Percentiles rank a stretch among this genome's conserved stretches.
Evolutionary conservation across 2,329 filamentous ascomycete genomes (phyloP).

Genomic region (Hymenoscyphus repandus): DNA sequence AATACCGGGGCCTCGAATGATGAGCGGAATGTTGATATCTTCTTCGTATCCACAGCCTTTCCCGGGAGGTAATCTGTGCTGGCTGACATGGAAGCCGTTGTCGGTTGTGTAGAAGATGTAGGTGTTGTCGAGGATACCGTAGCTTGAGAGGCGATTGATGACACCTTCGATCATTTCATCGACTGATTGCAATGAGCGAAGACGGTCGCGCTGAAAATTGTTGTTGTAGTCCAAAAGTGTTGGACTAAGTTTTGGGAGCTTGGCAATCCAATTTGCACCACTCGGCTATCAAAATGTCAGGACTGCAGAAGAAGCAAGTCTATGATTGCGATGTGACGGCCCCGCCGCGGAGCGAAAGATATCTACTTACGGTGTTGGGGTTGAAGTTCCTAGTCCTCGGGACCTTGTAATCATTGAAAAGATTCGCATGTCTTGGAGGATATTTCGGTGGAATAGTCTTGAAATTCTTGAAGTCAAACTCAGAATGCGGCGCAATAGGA

Average conservation of each 20-base stretch:
- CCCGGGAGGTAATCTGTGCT: slow-evolving; percentile 44
- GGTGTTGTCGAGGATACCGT: slow-evolving; percentile 36
- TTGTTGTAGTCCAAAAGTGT: slow-evolving; percentile 42
- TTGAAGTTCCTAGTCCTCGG: slow-evolving; percentile 63
- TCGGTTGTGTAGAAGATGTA: slow-evolving; percentile 56
- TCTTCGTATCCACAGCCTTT: slow-evolving; percentile 45
- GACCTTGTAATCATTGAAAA: slow-evolving; percentile 54
- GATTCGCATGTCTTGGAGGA: slow-evolving; percentile 51
- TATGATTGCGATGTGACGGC: no score
- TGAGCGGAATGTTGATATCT: slow-evolving; percentile 46
- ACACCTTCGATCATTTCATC: slow-evolving; percentile 49
- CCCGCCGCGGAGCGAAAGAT: no score
- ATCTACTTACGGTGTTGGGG: slow-evolving; percentile 48
- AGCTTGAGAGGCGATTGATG: slow-evolving; percentile 36
- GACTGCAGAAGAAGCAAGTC: no score
- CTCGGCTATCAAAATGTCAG: no score
- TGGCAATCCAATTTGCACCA: slow-evolving; percentile 42
- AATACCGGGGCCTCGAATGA: slow-evolving; percentile 53
- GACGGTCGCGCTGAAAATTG: slow-evolving; percentile 40
- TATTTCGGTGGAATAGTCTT: slow-evolving; percentile 43
- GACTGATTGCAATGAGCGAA: slow-evolving; percentile 44
- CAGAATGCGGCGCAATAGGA: slow-evolving; percentile 60
- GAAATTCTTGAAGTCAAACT: slow-evolving; percentile 33
- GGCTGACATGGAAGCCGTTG: slow-evolving; percentile 47
- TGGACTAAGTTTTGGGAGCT: slow-evolving; percentile 36